These are phyloP conservation scores for Crassisporium funariophilum DNA, from an alignment of 768 basidiomycete species.

Conservation along the genomic window DNA sequence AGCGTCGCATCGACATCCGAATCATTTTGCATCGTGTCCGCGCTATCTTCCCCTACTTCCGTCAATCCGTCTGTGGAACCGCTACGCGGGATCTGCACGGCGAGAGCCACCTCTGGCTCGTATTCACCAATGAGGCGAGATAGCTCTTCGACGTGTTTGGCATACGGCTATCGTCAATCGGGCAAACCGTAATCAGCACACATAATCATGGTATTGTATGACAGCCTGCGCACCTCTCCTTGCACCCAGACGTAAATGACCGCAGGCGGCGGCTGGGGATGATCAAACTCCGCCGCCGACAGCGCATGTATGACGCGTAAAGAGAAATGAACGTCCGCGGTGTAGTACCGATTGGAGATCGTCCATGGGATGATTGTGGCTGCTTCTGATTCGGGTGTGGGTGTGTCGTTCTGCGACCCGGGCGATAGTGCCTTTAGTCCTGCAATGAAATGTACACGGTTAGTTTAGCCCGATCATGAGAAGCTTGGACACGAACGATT, in stretches of 20 bases:
- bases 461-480: neutral
- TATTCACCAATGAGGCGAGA: constrained; percentile 48
- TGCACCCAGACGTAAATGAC: constrained; percentile 71
- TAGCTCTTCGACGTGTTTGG: constrained; percentile 54
- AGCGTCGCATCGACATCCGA: constrained; percentile 66
- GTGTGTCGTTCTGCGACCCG: neutral
- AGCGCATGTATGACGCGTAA: constrained; percentile 47
- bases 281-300: constrained; percentile 36
- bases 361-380: constrained; percentile 62
- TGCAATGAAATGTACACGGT: neutral
- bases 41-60: constrained; percentile 17
- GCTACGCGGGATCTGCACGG: constrained; percentile 50
- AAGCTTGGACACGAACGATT: constrained; percentile 1
- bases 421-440: constrained; percentile 8
- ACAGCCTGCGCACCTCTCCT: constrained; percentile 53
- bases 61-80: neutral
- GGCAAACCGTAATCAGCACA: neutral
- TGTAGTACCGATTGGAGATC: constrained; percentile 81
- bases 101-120: constrained; percentile 73
- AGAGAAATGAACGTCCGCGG: constrained; percentile 72
- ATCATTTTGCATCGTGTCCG: constrained; percentile 41
- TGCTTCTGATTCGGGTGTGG: neutral
- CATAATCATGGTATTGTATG: constrained; percentile 1
- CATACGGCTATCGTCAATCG: constrained; percentile 55
- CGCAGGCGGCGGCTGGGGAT: constrained; percentile 47